phyloP scores from a whole-genome alignment of 352 stramenopile species.

The Phytophthora melonis region DNA sequence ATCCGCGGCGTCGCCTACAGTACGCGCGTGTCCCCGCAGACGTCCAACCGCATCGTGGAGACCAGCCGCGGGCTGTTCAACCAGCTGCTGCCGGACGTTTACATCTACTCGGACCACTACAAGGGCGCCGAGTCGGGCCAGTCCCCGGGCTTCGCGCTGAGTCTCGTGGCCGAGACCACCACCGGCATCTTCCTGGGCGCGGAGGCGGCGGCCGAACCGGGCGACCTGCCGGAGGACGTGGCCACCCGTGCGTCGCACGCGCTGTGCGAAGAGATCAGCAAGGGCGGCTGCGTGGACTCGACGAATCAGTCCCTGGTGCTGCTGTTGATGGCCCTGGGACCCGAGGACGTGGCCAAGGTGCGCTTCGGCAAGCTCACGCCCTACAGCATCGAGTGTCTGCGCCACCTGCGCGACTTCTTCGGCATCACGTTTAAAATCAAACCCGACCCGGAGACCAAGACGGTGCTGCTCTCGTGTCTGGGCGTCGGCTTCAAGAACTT shows the following conservation, averaged over 20 bases:
- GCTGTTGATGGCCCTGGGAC: constrained; percentile 98
- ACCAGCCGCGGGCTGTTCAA: constrained; percentile 97
- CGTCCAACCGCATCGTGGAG: constrained; percentile 98
- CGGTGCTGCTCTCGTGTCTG: constrained; percentile 94
- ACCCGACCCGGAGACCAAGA: constrained; percentile 87
- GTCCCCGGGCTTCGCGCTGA: constrained; percentile 93
- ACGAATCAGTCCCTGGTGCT: constrained; percentile 96
- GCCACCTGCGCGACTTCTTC: constrained; percentile 93
- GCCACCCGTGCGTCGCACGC: constrained; percentile 93
- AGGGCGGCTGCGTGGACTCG: constrained; percentile 95
- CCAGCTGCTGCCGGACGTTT: constrained; percentile 98
- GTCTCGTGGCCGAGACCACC: constrained; percentile 98
- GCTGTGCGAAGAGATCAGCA: constrained; percentile 97
- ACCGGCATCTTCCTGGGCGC: constrained; percentile 95
- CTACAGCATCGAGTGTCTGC: constrained; percentile 91
- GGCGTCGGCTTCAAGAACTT: constrained; percentile 97
- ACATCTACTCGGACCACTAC: constrained; percentile 99
- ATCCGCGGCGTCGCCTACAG: constrained; percentile 97
- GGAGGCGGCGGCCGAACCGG: constrained; percentile 89
- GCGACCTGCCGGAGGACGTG: constrained; percentile 96
- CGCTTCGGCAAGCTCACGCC: constrained; percentile 90
- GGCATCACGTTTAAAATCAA: constrained; percentile 96
- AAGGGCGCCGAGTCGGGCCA: constrained; percentile 91
- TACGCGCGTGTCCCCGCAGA: constrained; percentile 97
- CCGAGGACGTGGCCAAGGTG: constrained; percentile 97